A percentile compares a stretch with the other conserved stretches of the same genome.
phyloP scores from a whole-genome alignment of 148 eudicot species.

The Fagopyrum tataricum region DNA sequence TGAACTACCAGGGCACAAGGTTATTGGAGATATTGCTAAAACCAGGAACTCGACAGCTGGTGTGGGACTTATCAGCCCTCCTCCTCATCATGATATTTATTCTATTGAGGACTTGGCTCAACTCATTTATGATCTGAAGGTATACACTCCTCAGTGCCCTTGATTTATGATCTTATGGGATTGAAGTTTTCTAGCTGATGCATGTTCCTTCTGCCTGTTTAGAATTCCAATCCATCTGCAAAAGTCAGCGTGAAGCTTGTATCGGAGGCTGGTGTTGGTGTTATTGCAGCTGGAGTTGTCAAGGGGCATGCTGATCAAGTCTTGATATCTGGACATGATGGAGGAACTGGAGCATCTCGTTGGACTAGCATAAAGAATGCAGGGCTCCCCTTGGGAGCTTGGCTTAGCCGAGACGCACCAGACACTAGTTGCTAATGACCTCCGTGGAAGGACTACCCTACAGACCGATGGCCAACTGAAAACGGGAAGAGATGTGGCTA shows the following conservation, averaged over 20 bases:
- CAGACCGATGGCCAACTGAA: constrained; percentile 95
- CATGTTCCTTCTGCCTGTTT: constrained; percentile 8
- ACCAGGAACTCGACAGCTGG: constrained; percentile 96
- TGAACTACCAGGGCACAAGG: constrained; percentile 98
- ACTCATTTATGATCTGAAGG: constrained; percentile 90
- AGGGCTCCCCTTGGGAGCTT: constrained; percentile 99
- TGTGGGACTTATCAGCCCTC: constrained; percentile 96
- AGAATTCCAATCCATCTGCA: constrained; percentile 94
- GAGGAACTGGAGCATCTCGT: constrained; percentile 96
- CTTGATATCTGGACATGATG: constrained; percentile 94
- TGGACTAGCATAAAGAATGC: constrained; percentile 99
- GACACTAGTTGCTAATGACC: constrained; percentile 92
- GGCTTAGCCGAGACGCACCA: constrained; percentile 98
- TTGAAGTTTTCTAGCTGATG: not conserved
- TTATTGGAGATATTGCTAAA: constrained; percentile 87
- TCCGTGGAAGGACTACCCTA: constrained; percentile 80
- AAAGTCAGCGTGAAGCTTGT: constrained; percentile 91
- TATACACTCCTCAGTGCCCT: constrained; percentile 8
- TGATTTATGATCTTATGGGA: not conserved
- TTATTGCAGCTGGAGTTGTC: constrained; percentile 94
- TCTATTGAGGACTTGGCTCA: constrained; percentile 98
- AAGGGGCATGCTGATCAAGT: constrained; percentile 97
- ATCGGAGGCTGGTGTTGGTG: constrained; percentile 98
- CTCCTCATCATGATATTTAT: constrained; percentile 96
- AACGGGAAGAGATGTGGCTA: constrained; percentile 95